Conservation (phyloP, 345 rosid genomes). For the Populus alba region DNA sequence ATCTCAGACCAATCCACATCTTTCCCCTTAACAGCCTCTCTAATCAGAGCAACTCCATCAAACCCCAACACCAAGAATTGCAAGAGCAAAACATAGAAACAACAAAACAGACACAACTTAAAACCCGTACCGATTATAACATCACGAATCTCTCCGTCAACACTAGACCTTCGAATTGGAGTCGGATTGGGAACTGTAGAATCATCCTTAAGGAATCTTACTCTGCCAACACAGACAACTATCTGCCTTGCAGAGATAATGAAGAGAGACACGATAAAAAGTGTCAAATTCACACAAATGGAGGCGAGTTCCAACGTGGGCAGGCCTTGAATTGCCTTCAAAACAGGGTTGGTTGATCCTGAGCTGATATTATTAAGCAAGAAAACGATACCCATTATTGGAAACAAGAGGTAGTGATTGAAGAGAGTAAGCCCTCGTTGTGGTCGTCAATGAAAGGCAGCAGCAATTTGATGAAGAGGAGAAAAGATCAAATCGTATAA, state of each 20-base stretch:
- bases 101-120: constrained; percentile 61
- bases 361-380: background rate
- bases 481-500: constrained; percentile 35
- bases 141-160: constrained; percentile 48
- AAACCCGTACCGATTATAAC: constrained; percentile 51
- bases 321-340: constrained; percentile 40
- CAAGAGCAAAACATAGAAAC: constrained; percentile 68
- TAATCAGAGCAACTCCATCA: constrained; percentile 65
- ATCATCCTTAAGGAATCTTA: constrained; percentile 67
- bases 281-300: constrained; percentile 63
- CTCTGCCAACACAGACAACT: constrained; percentile 56
- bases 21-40: constrained; percentile 42
- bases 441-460: constrained; percentile 16
- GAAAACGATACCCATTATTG: constrained; percentile 17
- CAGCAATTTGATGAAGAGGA: constrained; percentile 16
- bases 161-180: constrained; percentile 41
- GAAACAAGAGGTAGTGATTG: constrained; percentile 10
- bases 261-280: constrained; percentile 59
- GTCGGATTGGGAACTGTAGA: constrained; percentile 35
- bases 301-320: constrained; percentile 70
- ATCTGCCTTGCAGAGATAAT: constrained; percentile 62
- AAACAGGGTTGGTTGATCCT: constrained; percentile 20
- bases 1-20: constrained; percentile 57
- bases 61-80: constrained; percentile 68
- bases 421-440: constrained; percentile 34